These are phyloP conservation scores for Aurinia saxatilis DNA, from an alignment of 345 rosid species.

Conservation along the genomic window DNA sequence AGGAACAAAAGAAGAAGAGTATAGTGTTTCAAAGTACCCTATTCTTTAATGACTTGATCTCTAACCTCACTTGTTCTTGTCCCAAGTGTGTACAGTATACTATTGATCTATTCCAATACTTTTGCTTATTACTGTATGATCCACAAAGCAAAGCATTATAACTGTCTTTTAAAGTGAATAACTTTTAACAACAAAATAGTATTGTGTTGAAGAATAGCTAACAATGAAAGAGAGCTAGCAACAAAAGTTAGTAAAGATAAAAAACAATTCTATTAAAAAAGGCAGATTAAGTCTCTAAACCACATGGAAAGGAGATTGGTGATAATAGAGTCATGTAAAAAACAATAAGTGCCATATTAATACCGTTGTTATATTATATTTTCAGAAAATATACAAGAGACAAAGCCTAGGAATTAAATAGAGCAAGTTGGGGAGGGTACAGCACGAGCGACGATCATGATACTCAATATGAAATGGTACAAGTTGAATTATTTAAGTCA, in stretches of 20 bases:
- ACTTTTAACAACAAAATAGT: no score
- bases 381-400: not conserved
- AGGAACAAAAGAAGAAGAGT: no score
- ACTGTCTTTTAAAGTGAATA: no score
- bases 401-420: conserved; percentile 14
- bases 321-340: not conserved
- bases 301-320: not conserved
- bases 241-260: not conserved
- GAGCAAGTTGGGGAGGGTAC: conserved; percentile 27
- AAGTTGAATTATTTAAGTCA: not conserved
- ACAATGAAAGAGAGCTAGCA: not conserved
- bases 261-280: not conserved
- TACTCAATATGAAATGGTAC: not conserved
- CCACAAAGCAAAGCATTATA: no score
- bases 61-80: no score
- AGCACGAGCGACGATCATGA: conserved; percentile 32
- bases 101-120: no score
- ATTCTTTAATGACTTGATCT: no score
- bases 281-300: not conserved
- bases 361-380: not conserved
- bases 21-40: no score
- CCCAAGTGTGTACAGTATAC: no score
- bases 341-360: not conserved
- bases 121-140: no score
- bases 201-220: not conserved